Evolutionary conservation across 2,329 filamentous ascomycete genomes (phyloP).

Genomic region (Cytospora mali): DNA sequence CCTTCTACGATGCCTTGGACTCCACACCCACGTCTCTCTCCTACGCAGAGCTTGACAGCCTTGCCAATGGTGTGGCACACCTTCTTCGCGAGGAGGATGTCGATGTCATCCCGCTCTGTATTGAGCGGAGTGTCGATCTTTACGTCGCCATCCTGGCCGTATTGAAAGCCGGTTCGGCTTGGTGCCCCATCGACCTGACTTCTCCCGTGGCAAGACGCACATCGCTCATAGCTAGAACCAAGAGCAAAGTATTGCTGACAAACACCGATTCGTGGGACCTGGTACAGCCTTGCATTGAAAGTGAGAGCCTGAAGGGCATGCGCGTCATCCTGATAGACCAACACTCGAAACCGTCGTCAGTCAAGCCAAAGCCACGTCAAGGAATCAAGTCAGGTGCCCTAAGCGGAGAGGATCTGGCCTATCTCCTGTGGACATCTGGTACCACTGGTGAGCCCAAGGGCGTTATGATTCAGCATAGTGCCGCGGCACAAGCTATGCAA

Average conservation of each 20-base stretch:
- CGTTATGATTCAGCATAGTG: constrained; percentile 38
- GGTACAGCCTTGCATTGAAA: constrained; percentile 32
- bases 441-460: constrained; percentile 41
- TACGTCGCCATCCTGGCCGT: constrained; percentile 46
- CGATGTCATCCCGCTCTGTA: constrained; percentile 41
- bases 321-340: constrained; percentile 36
- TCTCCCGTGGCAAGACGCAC: constrained; percentile 43
- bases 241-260: constrained; percentile 36
- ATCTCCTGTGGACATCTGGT: constrained; percentile 40
- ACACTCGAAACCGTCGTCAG: constrained; percentile 23
- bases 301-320: constrained; percentile 35
- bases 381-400: constrained; percentile 9
- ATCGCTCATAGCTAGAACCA: constrained; percentile 41
- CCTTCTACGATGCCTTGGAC: constrained; percentile 32
- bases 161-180: constrained; percentile 46
- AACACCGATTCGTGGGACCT: constrained; percentile 29
- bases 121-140: constrained; percentile 41
- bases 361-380: constrained; percentile 17
- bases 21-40: constrained; percentile 35
- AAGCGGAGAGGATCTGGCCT: constrained; percentile 33
- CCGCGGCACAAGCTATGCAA: constrained; percentile 41
- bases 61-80: constrained; percentile 38
- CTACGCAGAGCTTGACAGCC: constrained; percentile 40
- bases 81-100: constrained; percentile 34
- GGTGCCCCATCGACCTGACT: constrained; percentile 44